Base-by-base conservation (phyloP, 805 yeast species). In the Torulaspora microellipsoides region DNA sequence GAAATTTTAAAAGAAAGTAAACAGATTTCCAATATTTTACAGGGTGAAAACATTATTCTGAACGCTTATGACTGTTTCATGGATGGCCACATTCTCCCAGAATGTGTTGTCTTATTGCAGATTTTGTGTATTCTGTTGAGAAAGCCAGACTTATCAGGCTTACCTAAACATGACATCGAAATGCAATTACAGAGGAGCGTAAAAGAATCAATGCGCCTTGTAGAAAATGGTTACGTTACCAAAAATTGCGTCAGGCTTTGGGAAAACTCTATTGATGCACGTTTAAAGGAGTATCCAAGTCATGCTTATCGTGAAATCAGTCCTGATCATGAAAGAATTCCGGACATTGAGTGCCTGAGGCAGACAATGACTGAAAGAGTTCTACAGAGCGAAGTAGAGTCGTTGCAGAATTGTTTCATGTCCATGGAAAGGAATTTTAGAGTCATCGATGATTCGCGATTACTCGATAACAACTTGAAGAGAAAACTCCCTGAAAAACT, bases 11-110 rank as follows among this genome's bases (percentile, higher is more conserved):
- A 56, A 51, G 51, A 55, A 2, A 61, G 62, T 30, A 63, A 54
- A 2, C 49, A 38, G 5, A 59, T 69, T 13, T 65, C 65, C 13
- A 73, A 69, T 13, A 68, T 68, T 12, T 40, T 62, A 10, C 60
- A 63, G 10, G 67, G 60, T 40, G 71, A 55, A 42, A 60, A 70
- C 8, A 58, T 78, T 17, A 64, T 78, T 0, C 53, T 76, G 28
- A 84, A 80, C 12, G 68, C 81, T 0, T 85, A 78, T 63, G 93
- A 85, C 53, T 72, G 82, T 42, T 83, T 73, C 53, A 56, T 49
- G 2, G 70, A 77, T 34, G 80, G 81, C 9, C 85, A 79, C 29
- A 68, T 82, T 1, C 58, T 75, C 14, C 72, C 81, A n/a, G 91
- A 85, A 59, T 62, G 77, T 31, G 64, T 72, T 1, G 61, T 83